Evolutionary conservation across 75 land plant genomes (phyloP), one percentile per base, ranked within the genome.

Genomic region (Selaginella tamariscina): DNA sequence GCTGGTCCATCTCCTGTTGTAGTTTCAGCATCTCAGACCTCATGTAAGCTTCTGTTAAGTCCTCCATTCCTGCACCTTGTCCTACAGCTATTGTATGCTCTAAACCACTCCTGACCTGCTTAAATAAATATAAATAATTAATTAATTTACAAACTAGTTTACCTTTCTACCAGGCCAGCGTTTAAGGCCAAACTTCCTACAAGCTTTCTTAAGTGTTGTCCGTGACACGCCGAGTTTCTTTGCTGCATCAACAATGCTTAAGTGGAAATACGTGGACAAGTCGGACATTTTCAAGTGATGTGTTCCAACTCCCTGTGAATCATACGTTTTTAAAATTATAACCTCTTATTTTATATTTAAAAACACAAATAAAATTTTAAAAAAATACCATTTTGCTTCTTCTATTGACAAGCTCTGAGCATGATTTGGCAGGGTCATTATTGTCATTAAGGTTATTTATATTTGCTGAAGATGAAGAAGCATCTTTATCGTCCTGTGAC

Each of bases 1-100:
- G 77, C 20, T 75, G 77, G 39, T 75, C 77, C 77, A 75, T 75
- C 65, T 75, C 77, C 65, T 75, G 77, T 68, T 75, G 77, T 64
- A 75, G 44, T 56, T 75, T 75, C 0, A 33, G 29, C 1, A 75
- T 73, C 56, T 70, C 77, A n/a, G 73, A 70, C 20, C 77, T 72
- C 68, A 75, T 75, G 73, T 75, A 70, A n/a, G 77, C 77, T 29
- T 70, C 77, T 21, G 56, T 75, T 32, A 75, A 56, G 13, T 70
- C 77, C 65, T 75, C 77, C 73, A 75, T 65, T 2, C 77, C 77
- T 33, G 77, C 77, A 55, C 77, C 73, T 29, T 75, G 77, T 29
- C 77, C 77, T 0, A 75, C 73, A 9, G 77, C 77, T 29, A 75
- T 75, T 0, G 77, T 75, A 24, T 75, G 77, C 77, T 75, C 77